Evolutionary conservation across 2,329 filamentous ascomycete species (phyloP).

Genomic region (Pseudogymnoascus destructans): DNA sequence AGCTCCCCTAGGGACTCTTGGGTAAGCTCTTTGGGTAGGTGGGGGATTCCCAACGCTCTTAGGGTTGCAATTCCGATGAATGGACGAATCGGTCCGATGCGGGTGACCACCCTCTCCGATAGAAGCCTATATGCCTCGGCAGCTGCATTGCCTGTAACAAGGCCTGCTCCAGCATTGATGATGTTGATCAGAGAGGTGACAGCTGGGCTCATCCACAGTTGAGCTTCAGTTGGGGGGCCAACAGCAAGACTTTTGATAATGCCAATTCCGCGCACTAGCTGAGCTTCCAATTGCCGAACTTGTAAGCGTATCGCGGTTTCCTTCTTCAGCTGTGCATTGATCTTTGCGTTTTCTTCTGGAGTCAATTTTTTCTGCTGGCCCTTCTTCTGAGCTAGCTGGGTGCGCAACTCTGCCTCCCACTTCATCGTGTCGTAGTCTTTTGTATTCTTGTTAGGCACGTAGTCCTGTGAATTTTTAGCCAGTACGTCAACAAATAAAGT

Average conservation of each 20-base stretch:
- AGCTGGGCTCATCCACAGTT: conserved; percentile 75
- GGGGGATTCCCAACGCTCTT: conserved; percentile 60
- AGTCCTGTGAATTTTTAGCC: conserved; percentile 61
- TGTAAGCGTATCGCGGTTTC: conserved; percentile 65
- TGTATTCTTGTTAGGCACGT: conserved; percentile 68
- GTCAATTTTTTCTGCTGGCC: conserved; percentile 84
- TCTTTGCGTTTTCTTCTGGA: conserved; percentile 75
- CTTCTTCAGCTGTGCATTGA: conserved; percentile 81
- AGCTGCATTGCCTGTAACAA: conserved; percentile 69
- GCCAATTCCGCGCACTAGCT: conserved; percentile 69
- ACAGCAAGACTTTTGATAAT: conserved; percentile 71
- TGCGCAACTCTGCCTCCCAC: conserved; percentile 87
- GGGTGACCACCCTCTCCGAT: conserved; percentile 57
- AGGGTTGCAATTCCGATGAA: conserved; percentile 85
- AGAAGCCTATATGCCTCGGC: conserved; percentile 69
- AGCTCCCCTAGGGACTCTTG: conserved; percentile 74
- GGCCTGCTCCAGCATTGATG: conserved; percentile 67
- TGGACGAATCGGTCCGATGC: conserved; percentile 61
- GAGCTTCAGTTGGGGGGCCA: conserved; percentile 79
- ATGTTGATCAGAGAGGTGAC: conserved; percentile 59
- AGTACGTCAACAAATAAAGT: conserved; percentile 84
- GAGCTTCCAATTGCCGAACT: conserved; percentile 56
- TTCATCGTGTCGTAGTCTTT: conserved; percentile 95
- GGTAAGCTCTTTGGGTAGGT: conserved; percentile 58
- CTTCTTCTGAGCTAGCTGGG: conserved; percentile 84